A percentile compares a stretch with the other conserved stretches of the same genome.
Conservation (phyloP, 2,329 filamentous ascomycete species). For the Beauveria brongniartii region DNA sequence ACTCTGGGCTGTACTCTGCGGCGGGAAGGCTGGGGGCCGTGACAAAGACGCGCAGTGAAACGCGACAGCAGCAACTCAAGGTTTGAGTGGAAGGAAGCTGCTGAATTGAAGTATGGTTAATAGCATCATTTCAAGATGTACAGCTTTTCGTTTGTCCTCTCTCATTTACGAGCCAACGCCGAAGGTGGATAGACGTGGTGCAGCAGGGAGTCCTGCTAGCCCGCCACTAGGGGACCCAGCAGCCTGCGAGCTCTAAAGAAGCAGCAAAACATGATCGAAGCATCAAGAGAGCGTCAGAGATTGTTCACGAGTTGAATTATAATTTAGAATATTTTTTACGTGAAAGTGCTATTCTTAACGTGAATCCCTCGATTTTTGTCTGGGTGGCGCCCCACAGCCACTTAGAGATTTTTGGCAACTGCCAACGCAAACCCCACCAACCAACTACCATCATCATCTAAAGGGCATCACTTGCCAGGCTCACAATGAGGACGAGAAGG, state of each 20-base stretch:
- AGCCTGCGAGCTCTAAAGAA: background rate
- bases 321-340: background rate
- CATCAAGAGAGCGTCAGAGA: background rate
- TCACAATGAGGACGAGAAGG: slow-evolving; percentile 28
- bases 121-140: background rate
- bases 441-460: background rate
- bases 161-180: background rate
- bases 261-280: background rate
- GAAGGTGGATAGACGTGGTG: background rate
- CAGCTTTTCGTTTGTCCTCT: background rate
- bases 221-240: background rate
- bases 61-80: background rate
- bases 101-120: background rate
- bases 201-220: background rate
- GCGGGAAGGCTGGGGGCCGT: background rate
- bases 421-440: background rate
- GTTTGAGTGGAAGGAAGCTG: background rate
- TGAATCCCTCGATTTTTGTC: background rate
- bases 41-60: background rate
- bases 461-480: background rate
- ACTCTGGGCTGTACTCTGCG: background rate
- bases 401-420: background rate
- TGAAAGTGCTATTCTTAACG: background rate
- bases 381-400: slow-evolving; percentile 3
- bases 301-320: background rate